Evolutionary conservation across 2,329 filamentous ascomycete genomes (phyloP), one percentile per base, ranked within the genome.

Genomic region (Alternaria postmessia): DNA sequence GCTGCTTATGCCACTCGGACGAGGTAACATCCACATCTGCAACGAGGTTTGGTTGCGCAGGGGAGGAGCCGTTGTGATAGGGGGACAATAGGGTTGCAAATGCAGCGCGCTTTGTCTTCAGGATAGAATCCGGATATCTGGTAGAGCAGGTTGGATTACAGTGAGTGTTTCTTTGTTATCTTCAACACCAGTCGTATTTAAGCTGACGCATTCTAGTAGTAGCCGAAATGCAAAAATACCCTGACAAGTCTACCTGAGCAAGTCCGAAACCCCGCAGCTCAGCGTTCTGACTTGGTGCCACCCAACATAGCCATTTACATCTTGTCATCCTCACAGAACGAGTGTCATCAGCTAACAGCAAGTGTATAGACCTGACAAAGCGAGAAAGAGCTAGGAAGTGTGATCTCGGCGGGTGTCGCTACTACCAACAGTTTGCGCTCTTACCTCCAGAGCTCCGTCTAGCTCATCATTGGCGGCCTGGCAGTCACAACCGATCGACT

Each of bases 171-270:
- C 30, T 28, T 48, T 49, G 28, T 44, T 20, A 20, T 39, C 26
- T 26, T 9, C 22, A 7, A 54, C 39, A 36, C 46, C 43, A 43
- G 57, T 28, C 16, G 43, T 61, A 41, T 38, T 46, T 44, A 38
- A 65, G 56, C 68, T 72, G 57, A 72, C 57, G 26, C 57, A 7
- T 41, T 41, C 34, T 16, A 42, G 30, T 57, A 69, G 66, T 70
- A 70, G 60, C 36, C 56, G 30, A 59, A 71, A 68, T 69, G 43
- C 60, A 54, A 63, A 47, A 28, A 56, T 47, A 52, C 48, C 51
- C 42, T 61, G 47, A 46, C 41, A 58, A 66, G 49, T 46, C 41
- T 39, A 22, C 30, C 44, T 41, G 32, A 64, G 41, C 26, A 41
- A 47, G 47, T 49, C 56, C 51, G 34, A 59, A 28, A 62, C 61